phyloP scores from a whole-genome alignment of 1,284 basidiomycete species.

The Sanguinoderma infundibulare region DNA sequence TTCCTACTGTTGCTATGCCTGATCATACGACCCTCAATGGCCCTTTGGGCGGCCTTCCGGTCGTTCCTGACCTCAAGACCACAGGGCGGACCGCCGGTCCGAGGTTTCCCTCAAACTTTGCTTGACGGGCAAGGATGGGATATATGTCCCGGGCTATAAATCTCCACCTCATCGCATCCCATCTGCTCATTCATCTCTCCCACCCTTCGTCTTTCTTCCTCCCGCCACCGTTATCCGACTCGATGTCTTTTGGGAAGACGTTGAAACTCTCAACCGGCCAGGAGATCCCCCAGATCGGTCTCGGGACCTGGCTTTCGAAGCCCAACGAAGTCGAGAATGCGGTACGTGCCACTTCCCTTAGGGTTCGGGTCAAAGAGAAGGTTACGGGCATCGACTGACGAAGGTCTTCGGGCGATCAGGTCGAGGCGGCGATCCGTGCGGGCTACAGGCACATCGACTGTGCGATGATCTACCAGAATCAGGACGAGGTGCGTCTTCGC shows the following conservation, averaged over 20 bases:
- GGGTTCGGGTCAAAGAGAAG: background rate
- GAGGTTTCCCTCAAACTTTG: background rate
- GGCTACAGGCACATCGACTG: conserved; percentile 86
- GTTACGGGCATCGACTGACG: background rate
- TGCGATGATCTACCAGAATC: conserved; percentile 75
- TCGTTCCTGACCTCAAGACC: background rate
- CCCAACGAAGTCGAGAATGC: conserved; percentile 81
- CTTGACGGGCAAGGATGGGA: background rate
- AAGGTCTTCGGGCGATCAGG: conserved; percentile 43
- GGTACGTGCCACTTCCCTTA: conserved; percentile 43
- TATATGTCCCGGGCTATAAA: background rate
- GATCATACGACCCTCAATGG: background rate
- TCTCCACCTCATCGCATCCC: conserved; percentile 4
- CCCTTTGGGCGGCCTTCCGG: conserved; percentile 4
- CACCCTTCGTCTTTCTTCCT: background rate
- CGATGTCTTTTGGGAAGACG: conserved; percentile 65
- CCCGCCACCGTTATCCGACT: background rate
- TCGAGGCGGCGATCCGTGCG: conserved; percentile 71
- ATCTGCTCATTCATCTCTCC: conserved; percentile 12
- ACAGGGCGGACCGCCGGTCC: conserved; percentile 6
- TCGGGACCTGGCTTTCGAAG: conserved; percentile 84
- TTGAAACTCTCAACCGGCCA: conserved; percentile 56
- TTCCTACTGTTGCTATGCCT: too few relatives aligned
- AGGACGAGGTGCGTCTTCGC: conserved; percentile 61
- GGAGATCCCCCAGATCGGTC: conserved; percentile 72